Evolutionary conservation across 345 rosid genomes (phyloP).

Genomic region (Heritiera fomes): DNA sequence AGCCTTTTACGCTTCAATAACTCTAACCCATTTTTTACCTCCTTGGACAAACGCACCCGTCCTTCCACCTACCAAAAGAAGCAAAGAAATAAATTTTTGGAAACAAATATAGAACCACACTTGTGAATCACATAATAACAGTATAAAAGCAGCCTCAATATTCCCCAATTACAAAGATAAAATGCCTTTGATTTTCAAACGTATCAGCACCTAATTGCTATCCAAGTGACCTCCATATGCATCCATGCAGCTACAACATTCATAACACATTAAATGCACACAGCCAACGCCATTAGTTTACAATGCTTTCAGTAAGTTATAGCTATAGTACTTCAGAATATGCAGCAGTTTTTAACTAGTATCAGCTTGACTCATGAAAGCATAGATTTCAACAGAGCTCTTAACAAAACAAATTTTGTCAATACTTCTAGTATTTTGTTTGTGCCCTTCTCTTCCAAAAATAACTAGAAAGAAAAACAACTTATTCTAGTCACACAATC

Average conservation of each 20-base stretch:
- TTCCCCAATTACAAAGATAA: conserved; percentile 18
- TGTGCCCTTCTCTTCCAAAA: not conserved
- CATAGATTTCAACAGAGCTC: not conserved
- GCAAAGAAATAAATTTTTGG: conserved; percentile 14
- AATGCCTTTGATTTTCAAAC: not conserved
- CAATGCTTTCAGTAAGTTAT: not conserved
- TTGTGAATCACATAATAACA: conserved; percentile 3
- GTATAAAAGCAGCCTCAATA: conserved; percentile 9
- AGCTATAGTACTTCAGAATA: not conserved
- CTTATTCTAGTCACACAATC: no score
- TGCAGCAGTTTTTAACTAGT: not conserved
- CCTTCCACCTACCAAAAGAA: conserved; percentile 81
- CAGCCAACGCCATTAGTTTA: not conserved
- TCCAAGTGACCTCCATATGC: not conserved
- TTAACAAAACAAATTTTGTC: not conserved
- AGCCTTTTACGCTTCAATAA: conserved; percentile 83
- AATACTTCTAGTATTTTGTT: not conserved
- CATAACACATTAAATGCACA: conserved; percentile 1
- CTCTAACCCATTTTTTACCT: conserved; percentile 70
- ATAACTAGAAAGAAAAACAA: no score
- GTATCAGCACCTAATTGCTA: conserved; percentile 9
- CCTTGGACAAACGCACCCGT: conserved; percentile 70
- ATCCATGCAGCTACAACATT: conserved; percentile 2
- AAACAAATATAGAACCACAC: conserved; percentile 8
- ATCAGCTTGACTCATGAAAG: conserved; percentile 6